phyloP scores from a whole-genome alignment of 768 basidiomycete species.

The Tylopilus balloui region DNA sequence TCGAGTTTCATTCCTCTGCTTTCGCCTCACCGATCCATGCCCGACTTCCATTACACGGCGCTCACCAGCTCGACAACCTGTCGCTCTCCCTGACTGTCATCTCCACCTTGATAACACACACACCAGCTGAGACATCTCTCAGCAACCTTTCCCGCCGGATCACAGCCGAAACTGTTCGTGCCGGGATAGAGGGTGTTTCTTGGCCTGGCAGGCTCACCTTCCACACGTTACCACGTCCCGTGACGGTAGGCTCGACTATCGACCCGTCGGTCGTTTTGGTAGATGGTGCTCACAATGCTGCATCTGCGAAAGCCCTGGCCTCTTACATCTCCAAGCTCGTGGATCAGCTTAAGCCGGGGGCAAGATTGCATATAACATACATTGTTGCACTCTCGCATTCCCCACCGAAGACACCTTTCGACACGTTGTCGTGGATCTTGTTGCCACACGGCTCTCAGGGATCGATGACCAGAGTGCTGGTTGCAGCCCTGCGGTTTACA shows the following conservation, averaged over 20 bases:
- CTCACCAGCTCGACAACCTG: slow-evolving; percentile 85
- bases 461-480: slow-evolving; percentile 33
- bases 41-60: slow-evolving; percentile 65
- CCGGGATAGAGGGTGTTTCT: slow-evolving; percentile 53
- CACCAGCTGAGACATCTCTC: slow-evolving; percentile 25
- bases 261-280: slow-evolving; percentile 51
- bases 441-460: slow-evolving; percentile 31
- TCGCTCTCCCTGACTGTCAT: slow-evolving; percentile 62
- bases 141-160: slow-evolving; percentile 31
- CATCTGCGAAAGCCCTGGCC: slow-evolving; percentile 65
- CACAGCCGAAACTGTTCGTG: slow-evolving; percentile 43
- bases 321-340: slow-evolving; percentile 47
- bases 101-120: slow-evolving; percentile 47
- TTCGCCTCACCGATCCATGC: slow-evolving; percentile 45
- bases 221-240: slow-evolving; percentile 33
- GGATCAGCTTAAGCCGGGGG: slow-evolving; percentile 18
- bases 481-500: slow-evolving; percentile 62
- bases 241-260: slow-evolving; percentile 10
- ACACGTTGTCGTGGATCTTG: slow-evolving; percentile 69
- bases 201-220: slow-evolving; percentile 90
- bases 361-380: slow-evolving; percentile 52
- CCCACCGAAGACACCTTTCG: slow-evolving; percentile 72
- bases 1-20: slow-evolving; percentile 40
- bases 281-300: slow-evolving; percentile 93
- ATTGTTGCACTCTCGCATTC: slow-evolving; percentile 83